Evolutionary conservation across 306 rosid genomes (phyloP).

Genomic region (Medicago arabica): DNA sequence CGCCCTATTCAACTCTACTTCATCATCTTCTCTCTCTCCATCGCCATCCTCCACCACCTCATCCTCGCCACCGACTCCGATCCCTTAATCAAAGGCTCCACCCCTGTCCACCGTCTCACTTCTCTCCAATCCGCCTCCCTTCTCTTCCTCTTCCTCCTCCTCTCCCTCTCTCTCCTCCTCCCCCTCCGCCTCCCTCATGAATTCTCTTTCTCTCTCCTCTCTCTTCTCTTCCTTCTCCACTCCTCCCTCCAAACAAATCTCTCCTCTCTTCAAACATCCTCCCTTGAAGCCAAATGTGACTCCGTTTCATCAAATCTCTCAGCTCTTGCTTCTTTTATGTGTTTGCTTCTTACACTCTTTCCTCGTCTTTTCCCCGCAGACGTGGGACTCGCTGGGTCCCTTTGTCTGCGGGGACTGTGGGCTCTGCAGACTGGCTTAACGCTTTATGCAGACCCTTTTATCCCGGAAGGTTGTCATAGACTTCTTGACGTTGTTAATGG

Average conservation of each 20-base stretch:
- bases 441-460: slow-evolving; percentile 82
- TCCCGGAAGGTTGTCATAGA: slow-evolving; percentile 91
- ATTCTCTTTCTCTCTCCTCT: slow-evolving; percentile 67
- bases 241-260: slow-evolving; percentile 55
- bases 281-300: slow-evolving; percentile 80
- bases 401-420: slow-evolving; percentile 87
- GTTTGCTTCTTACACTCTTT: slow-evolving; percentile 58
- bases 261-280: slow-evolving; percentile 72
- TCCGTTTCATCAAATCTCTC: slow-evolving; percentile 64
- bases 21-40: slow-evolving; percentile 49
- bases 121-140: slow-evolving; percentile 80
- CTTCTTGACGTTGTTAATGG: slow-evolving; percentile 76
- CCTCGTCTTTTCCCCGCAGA: slow-evolving; percentile 82
- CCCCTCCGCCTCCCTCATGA: slow-evolving; percentile 69
- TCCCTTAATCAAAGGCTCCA: slow-evolving; percentile 73
- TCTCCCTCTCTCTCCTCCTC: slow-evolving; percentile 64
- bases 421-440: slow-evolving; percentile 80
- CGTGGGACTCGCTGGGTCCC: slow-evolving; percentile 55
- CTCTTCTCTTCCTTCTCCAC: slow-evolving; percentile 73
- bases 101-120: slow-evolving; percentile 81
- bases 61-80: slow-evolving; percentile 65
- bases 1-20: slow-evolving; percentile 67
- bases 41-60: slow-evolving; percentile 64
- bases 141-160: slow-evolving; percentile 69
- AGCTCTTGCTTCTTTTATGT: slow-evolving; percentile 53